These are phyloP conservation scores for Clonostachys sp. DNA, from an alignment of 2,329 filamentous ascomycete genomes.

Conservation along the genomic window DNA sequence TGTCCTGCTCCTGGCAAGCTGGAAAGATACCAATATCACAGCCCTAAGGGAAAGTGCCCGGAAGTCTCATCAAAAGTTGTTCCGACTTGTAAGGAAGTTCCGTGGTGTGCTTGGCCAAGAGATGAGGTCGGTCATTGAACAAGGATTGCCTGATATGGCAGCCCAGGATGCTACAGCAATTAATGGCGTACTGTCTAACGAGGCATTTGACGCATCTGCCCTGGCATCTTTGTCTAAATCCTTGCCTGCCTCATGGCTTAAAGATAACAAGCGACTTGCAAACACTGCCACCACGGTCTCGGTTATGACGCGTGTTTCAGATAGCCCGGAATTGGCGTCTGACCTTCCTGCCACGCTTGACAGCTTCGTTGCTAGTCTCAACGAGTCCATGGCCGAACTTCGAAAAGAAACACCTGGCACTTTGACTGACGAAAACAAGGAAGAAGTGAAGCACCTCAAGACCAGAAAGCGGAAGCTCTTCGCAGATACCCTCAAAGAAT, in stretches of 20 bases:
- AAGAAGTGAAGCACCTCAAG: conserved; percentile 82
- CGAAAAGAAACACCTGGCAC: conserved; percentile 76
- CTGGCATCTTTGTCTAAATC: conserved; percentile 1
- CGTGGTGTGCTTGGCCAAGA: conserved; percentile 73
- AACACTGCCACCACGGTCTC: conserved; percentile 65
- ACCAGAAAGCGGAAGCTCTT: conserved; percentile 85
- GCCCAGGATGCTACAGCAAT: conserved; percentile 5
- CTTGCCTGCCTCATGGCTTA: conserved; percentile 26
- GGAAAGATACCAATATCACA: conserved; percentile 96
- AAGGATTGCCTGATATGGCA: conserved; percentile 48
- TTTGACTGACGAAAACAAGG: conserved; percentile 85
- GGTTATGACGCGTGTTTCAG: conserved; percentile 67
- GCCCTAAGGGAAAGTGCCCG: conserved; percentile 84
- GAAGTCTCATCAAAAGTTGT: conserved; percentile 86
- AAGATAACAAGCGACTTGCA: conserved; percentile 60
- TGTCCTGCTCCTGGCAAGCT: conserved; percentile 87
- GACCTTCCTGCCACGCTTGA: conserved; percentile 57
- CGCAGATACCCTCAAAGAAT: conserved; percentile 76
- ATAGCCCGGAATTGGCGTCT: conserved; percentile 43
- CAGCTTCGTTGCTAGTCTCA: conserved; percentile 64
- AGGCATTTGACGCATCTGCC: not conserved
- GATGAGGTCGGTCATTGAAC: conserved; percentile 59
- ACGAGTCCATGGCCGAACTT: conserved; percentile 65
- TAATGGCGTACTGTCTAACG: not conserved
- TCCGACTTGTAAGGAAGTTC: conserved; percentile 88